These are phyloP conservation scores for Pestalotiopsis sp. DNA, from an alignment of 2,329 filamentous ascomycete species.

Conservation along the genomic window DNA sequence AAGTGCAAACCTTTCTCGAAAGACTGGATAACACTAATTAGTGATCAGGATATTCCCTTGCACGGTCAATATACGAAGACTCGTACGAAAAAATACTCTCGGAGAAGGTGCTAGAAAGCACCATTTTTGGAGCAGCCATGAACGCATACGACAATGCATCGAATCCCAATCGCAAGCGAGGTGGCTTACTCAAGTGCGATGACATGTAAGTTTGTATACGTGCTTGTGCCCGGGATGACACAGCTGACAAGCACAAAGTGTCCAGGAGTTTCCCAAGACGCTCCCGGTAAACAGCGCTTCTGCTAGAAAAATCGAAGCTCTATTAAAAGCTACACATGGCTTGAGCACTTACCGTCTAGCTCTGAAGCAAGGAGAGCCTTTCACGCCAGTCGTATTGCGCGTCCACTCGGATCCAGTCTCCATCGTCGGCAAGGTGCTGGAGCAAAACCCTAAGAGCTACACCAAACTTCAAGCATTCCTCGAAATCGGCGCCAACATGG, in stretches of 20 bases:
- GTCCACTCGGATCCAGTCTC: constrained; percentile 74
- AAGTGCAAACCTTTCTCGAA: constrained; percentile 34
- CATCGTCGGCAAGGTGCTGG: constrained; percentile 70
- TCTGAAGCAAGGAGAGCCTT: constrained; percentile 77
- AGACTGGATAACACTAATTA: constrained; percentile 19
- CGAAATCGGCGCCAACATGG: constrained; percentile 66
- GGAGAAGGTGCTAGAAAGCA: constrained; percentile 53
- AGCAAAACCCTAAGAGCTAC: constrained; percentile 74
- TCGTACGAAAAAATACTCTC: constrained; percentile 49
- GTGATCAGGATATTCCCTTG: constrained; percentile 58
- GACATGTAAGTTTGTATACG: constrained; percentile 60
- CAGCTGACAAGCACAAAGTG: constrained; percentile 38
- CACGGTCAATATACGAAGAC: constrained; percentile 61
- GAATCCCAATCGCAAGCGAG: constrained; percentile 75
- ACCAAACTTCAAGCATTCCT: constrained; percentile 73
- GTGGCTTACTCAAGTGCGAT: constrained; percentile 74
- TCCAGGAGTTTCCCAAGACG: constrained; percentile 62
- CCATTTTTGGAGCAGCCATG: constrained; percentile 64
- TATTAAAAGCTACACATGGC: constrained; percentile 72
- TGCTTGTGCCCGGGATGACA: not conserved
- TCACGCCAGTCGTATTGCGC: constrained; percentile 76
- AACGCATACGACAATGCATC: constrained; percentile 78
- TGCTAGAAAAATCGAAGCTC: constrained; percentile 56
- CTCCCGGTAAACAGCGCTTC: constrained; percentile 53
- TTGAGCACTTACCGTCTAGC: constrained; percentile 76